phyloP scores from a whole-genome alignment of 2,329 filamentous ascomycete genomes.

The Cordyceps fumosorosea region DNA sequence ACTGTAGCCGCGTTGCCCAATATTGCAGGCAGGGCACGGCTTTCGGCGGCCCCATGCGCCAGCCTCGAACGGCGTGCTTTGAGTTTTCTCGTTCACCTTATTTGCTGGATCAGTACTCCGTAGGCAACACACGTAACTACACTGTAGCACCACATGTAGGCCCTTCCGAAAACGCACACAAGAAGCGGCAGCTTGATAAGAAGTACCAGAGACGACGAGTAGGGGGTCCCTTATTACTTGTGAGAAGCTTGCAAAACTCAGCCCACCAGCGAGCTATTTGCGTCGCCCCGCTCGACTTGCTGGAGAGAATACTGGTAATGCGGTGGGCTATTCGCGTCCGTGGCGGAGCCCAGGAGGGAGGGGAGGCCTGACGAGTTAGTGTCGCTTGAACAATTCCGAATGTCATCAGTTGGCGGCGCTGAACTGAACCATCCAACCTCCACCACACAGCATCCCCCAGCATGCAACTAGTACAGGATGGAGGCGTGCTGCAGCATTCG shows the following conservation, averaged over 20 bases:
- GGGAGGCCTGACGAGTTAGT: not conserved
- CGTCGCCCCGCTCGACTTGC: not conserved
- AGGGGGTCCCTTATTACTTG: not conserved
- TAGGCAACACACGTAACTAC: not conserved
- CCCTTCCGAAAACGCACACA: not conserved
- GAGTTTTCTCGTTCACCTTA: not conserved
- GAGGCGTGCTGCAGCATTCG: not conserved
- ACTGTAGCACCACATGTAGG: not conserved
- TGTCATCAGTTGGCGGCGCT: not conserved
- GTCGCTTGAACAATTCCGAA: constrained; percentile 3
- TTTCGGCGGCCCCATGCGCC: not conserved
- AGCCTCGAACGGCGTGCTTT: not conserved
- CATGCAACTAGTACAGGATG: not conserved
- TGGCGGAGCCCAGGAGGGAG: not conserved
- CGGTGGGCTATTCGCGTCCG: not conserved
- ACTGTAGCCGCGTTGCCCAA: not conserved
- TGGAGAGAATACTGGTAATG: not conserved
- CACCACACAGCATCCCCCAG: not conserved
- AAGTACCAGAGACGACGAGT: not conserved
- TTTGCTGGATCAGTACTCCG: not conserved
- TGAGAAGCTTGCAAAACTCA: not conserved
- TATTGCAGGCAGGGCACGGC: constrained; percentile 9
- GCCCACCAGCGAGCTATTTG: constrained; percentile 1
- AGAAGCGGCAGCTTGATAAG: not conserved
- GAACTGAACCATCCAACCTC: constrained; percentile 1